phyloP scores from a whole-genome alignment of 2,329 filamentous ascomycete genomes.

The Penicillium hesseltinei region DNA sequence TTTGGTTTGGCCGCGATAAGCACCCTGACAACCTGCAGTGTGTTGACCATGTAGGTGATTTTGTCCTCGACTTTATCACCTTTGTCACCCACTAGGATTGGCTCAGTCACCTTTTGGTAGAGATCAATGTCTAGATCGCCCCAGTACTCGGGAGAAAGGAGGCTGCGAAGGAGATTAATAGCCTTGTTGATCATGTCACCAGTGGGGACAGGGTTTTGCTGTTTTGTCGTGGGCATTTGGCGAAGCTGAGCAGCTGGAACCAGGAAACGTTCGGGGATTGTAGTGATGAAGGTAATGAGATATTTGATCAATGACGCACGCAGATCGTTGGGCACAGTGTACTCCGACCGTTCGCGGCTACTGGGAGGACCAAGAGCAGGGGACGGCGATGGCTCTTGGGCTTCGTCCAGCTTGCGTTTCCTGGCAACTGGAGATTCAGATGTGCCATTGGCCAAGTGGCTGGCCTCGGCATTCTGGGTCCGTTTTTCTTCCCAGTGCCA shows the following conservation, averaged over 20 bases:
- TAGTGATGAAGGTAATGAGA: conserved; percentile 90
- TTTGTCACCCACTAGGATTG: conserved; percentile 79
- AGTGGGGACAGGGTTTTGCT: conserved; percentile 54
- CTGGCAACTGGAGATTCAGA: conserved; percentile 70
- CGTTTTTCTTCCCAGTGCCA: conserved; percentile 90
- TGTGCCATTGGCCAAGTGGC: conserved; percentile 32
- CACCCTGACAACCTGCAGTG: conserved; percentile 85
- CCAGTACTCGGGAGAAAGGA: conserved; percentile 87
- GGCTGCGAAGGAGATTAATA: conserved; percentile 74
- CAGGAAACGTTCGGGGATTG: conserved; percentile 79
- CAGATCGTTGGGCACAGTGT: conserved; percentile 64
- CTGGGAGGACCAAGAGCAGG: conserved; percentile 47
- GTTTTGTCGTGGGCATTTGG: conserved; percentile 50
- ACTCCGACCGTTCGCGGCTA: conserved; percentile 58
- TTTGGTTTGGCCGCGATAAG: conserved; percentile 83
- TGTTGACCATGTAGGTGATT: conserved; percentile 85
- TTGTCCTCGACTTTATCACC: conserved; percentile 79
- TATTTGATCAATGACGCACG: conserved; percentile 88
- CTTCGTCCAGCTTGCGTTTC: conserved; percentile 76
- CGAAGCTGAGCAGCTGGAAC: conserved; percentile 68
- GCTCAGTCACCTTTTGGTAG: conserved; percentile 84
- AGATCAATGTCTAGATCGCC: conserved; percentile 87
- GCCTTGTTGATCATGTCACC: conserved; percentile 84
- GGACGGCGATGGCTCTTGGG: conserved; percentile 51
- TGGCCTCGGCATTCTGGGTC: conserved; percentile 58